Percentiles rank a stretch among this genome's conserved stretches.
Conservation (phyloP, 2,329 filamentous ascomycete species). For the Ophiostoma sp. region DNA sequence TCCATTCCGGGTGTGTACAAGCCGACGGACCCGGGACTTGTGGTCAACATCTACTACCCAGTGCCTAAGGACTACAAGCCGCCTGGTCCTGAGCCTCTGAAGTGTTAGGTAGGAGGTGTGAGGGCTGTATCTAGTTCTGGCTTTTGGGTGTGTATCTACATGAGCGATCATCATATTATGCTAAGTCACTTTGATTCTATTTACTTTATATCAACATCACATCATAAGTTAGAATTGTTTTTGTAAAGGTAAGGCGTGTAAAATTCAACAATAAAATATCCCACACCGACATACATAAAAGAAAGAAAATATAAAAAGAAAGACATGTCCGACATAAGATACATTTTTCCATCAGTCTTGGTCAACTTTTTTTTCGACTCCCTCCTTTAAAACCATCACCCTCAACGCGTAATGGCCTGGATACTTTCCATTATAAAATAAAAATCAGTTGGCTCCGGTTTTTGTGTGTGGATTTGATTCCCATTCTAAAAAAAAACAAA, state of each 20-base stretch:
- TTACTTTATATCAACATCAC: not conserved
- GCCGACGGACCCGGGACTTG: slow-evolving; percentile 35
- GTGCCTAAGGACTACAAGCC: slow-evolving; percentile 41
- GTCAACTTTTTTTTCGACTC: slow-evolving; percentile 13
- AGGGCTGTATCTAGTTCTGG: not conserved
- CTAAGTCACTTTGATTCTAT: not conserved
- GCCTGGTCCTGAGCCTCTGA: slow-evolving; percentile 29
- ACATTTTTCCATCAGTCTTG: slow-evolving; percentile 13
- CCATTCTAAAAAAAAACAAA: slow-evolving; percentile 24
- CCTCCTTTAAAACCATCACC: not conserved
- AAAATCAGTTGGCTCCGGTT: slow-evolving; percentile 11
- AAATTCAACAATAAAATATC: slow-evolving; percentile 12
- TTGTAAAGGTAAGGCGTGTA: not conserved
- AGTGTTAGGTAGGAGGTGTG: slow-evolving; percentile 11
- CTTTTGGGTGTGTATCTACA: not conserved
- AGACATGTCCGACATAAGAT: slow-evolving; percentile 19
- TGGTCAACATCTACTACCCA: slow-evolving; percentile 46
- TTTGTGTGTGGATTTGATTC: not conserved
- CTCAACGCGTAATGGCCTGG: not conserved
- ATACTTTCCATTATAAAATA: slow-evolving; percentile 19
- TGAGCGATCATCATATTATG: not conserved
- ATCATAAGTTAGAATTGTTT: not conserved
- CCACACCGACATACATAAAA: slow-evolving; percentile 20
- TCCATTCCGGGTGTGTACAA: slow-evolving; percentile 38
- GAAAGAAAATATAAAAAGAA: slow-evolving; percentile 3